phyloP scores from a whole-genome alignment of 768 basidiomycete genomes.

The Agrocybe chaxingu region DNA sequence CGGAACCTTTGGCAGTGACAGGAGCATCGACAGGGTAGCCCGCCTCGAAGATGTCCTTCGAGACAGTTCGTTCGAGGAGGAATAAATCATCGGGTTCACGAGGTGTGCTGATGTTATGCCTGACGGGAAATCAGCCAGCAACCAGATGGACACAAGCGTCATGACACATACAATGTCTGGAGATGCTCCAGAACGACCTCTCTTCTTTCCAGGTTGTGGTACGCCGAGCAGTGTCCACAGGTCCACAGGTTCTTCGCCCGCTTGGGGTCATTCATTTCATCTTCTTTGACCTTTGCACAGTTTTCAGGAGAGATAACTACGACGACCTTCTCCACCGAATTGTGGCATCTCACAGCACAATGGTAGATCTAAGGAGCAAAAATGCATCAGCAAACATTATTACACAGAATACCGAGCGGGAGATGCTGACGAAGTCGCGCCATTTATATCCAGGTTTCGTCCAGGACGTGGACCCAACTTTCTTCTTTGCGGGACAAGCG shows the following conservation, averaged over 20 bases:
- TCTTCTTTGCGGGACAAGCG: background rate
- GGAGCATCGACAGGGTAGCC: background rate
- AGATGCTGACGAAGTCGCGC: conserved; percentile 5
- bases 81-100: background rate
- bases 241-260: conserved; percentile 4
- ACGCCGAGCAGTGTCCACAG: conserved; percentile 1
- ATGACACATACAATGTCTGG: background rate
- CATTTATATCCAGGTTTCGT: conserved; percentile 1
- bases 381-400: no score
- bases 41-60: background rate
- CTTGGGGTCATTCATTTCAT: conserved; percentile 6
- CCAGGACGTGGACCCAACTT: background rate
- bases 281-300: background rate
- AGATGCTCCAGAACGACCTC: background rate
- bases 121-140: background rate
- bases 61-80: background rate
- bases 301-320: background rate
- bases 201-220: background rate
- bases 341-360: background rate
- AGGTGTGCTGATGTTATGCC: background rate
- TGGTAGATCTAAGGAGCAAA: background rate
- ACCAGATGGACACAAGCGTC: background rate
- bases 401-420: no score
- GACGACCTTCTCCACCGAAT: background rate
- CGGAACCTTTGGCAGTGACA: background rate